phyloP scores from a whole-genome alignment of 2,329 filamentous ascomycete species.

The Colletotrichum horii region DNA sequence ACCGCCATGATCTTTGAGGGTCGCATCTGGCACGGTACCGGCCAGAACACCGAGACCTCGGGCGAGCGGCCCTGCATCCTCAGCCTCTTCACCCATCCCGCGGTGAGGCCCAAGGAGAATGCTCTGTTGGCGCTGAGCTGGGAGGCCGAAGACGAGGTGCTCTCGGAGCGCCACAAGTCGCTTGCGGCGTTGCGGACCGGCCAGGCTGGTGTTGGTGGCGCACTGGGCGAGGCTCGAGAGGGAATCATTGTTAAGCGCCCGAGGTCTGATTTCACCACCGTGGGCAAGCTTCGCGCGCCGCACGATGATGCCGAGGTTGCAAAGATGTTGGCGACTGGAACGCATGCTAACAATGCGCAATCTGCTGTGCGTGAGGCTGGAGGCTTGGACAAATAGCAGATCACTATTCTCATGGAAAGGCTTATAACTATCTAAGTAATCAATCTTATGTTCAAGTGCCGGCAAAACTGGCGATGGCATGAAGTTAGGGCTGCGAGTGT shows the following conservation, averaged over 20 bases:
- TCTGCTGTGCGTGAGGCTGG: no score
- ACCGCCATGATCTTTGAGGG: not conserved
- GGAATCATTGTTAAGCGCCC: not conserved
- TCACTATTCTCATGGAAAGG: no score
- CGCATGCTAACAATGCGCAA: no score
- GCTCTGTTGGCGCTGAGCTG: not conserved
- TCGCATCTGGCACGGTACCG: no score
- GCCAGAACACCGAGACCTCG: not conserved
- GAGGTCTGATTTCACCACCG: no score
- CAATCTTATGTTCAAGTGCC: no score
- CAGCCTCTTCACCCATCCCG: not conserved
- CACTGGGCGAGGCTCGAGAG: not conserved
- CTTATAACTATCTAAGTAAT: no score
- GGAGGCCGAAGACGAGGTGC: not conserved
- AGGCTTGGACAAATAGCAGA: no score
- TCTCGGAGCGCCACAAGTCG: not conserved
- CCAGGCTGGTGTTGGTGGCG: not conserved
- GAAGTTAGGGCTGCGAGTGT: not conserved
- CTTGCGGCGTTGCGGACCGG: not conserved
- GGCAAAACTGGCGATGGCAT: not conserved
- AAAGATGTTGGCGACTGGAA: no score
- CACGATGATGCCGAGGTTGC: no score
- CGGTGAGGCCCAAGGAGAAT: not conserved
- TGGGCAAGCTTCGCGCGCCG: no score
- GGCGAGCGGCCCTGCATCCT: not conserved